Evolutionary conservation across 2,329 filamentous ascomycete species (phyloP), one percentile per base, ranked within the genome.

Genomic region (Monosporascus ibericus): DNA sequence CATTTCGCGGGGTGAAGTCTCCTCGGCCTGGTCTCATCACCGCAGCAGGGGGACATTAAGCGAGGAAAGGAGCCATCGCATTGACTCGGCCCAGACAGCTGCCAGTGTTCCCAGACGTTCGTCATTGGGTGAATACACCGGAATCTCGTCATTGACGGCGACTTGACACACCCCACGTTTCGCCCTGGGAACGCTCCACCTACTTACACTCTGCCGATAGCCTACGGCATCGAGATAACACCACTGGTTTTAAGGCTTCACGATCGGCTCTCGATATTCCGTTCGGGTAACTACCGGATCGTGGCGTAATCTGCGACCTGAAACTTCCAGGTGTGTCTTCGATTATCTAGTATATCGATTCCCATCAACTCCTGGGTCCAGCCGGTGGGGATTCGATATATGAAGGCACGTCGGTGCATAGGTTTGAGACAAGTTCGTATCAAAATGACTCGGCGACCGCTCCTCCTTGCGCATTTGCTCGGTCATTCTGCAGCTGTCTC

Each of bases 121-220:
- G 40, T 49, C 42, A 57, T 60, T 58, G 53, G 59, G 50, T 39
- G 36, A 50, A 47, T 40, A 52, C 48, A 42, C 50, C 49, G 44
- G 34, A 42, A 53, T 52, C 40, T 46, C 51, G 51, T 61, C 51
- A 59, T 57, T 55, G 36, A 52, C 11, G 39, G 42, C 48, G 22
- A 52, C 50, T 53, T 64, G 62, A 65, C 44, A 63, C 63, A 57
- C 30, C 46, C 55, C 44, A 50, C 44, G 59, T 62, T 65, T 65
- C 60, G 59, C 57, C 52, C 17, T 15, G 42, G 42, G 14, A 22
- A 46, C 20, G n/a, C 42, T 46, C 42, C 17, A 30, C 24, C 42
- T 17, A 27, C 42, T 27, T 24, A n/a, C 18, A 11, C 38, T 18
- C 30, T 34, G 30, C 30, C 30, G 30, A 14, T 5, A 34, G 30